Evolutionary conservation across 495 filamentous ascomycete species (phyloP).

Genomic region (Cairneyella variabilis): DNA sequence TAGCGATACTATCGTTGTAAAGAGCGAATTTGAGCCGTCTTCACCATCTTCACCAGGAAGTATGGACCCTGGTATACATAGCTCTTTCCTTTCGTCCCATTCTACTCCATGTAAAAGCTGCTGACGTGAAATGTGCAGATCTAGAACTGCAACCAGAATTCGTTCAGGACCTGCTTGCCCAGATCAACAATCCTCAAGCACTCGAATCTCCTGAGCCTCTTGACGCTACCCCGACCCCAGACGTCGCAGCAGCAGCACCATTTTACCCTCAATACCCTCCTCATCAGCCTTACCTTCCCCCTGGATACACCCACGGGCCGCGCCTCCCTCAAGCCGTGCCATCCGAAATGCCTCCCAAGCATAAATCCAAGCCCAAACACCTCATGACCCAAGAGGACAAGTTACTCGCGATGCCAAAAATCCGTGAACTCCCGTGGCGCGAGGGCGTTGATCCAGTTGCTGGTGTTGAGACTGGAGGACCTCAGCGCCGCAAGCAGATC

Average conservation of each 20-base stretch:
- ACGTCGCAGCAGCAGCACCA: too few relatives aligned
- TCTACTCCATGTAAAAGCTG: too few relatives aligned
- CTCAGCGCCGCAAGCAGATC: slow-evolving; percentile 25
- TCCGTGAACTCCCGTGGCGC: slow-evolving; percentile 21
- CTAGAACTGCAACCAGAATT: slow-evolving; percentile 9
- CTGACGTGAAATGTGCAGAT: too few relatives aligned
- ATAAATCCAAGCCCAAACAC: too few relatives aligned
- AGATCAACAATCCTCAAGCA: slow-evolving; percentile 16
- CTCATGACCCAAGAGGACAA: slow-evolving; percentile 23
- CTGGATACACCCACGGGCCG: background rate
- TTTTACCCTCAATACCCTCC: too few relatives aligned
- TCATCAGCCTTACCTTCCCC: too few relatives aligned
- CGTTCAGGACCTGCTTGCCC: slow-evolving; percentile 11
- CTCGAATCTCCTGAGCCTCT: slow-evolving; percentile 21
- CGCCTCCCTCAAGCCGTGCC: background rate
- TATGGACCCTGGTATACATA: slow-evolving; percentile 16
- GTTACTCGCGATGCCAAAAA: slow-evolving; percentile 22
- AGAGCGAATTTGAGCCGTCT: slow-evolving; percentile 16
- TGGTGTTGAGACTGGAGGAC: slow-evolving; percentile 23
- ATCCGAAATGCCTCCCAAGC: background rate
- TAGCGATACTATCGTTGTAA: slow-evolving; percentile 23
- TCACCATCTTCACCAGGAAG: slow-evolving; percentile 20
- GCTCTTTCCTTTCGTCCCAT: too few relatives aligned
- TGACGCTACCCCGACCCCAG: too few relatives aligned
- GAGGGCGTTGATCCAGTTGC: slow-evolving; percentile 22